Conservation (phyloP, 768 basidiomycete species). For the Butyriboletus loyo region DNA sequence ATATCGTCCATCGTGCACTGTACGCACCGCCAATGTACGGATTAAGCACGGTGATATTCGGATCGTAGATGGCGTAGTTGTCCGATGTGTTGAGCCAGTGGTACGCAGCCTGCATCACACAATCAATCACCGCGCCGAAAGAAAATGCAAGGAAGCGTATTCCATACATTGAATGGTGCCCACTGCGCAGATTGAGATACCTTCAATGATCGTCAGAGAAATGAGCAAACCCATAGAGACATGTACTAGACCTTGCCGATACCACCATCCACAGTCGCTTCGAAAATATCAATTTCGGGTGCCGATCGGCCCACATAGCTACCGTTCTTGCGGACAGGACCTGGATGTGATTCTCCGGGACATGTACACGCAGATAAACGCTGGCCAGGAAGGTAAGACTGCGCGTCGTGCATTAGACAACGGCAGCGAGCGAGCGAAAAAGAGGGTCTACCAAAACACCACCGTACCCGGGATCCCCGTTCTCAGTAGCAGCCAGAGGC, state of each 20-base stretch:
- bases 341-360: constrained; percentile 54
- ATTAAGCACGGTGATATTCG: constrained; percentile 37
- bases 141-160: background rate
- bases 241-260: constrained; percentile 33
- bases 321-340: constrained; percentile 48
- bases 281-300: constrained; percentile 61
- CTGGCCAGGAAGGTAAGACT: constrained; percentile 55
- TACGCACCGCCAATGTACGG: constrained; percentile 42
- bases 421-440: background rate
- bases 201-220: constrained; percentile 19
- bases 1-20: background rate
- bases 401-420: constrained; percentile 1
- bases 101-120: constrained; percentile 40
- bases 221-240: background rate
- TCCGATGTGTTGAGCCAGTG: constrained; percentile 35
- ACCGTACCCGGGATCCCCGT: constrained; percentile 36
- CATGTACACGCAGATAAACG: constrained; percentile 59
- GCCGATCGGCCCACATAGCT: constrained; percentile 51
- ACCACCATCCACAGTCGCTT: constrained; percentile 39
- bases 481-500: constrained; percentile 43
- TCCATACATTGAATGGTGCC: constrained; percentile 35
- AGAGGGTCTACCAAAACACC: constrained; percentile 21
- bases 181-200: constrained; percentile 57
- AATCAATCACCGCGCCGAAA: background rate
- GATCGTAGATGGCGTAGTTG: constrained; percentile 37